These are phyloP conservation scores for Didymella keratinophila DNA, from an alignment of 2,329 filamentous ascomycete genomes.

Conservation along the genomic window DNA sequence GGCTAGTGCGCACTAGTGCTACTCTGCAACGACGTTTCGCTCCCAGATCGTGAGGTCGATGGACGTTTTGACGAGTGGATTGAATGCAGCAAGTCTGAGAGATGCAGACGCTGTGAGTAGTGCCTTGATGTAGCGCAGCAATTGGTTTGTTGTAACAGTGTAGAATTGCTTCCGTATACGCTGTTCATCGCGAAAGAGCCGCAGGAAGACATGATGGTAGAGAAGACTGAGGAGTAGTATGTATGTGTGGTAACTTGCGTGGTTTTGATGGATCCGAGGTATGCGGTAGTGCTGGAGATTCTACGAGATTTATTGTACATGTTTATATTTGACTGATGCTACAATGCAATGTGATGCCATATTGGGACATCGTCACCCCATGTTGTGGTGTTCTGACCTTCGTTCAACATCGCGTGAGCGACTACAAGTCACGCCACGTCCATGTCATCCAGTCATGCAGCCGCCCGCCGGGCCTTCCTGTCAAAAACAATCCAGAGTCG, in stretches of 20 bases:
- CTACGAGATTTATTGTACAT: conserved; percentile 17
- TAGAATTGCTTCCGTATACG: conserved; percentile 25
- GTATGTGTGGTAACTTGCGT: not conserved
- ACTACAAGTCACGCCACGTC: conserved; percentile 25
- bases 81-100: conserved; percentile 16
- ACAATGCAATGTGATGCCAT: conserved; percentile 21
- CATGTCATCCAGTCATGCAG: conserved; percentile 16
- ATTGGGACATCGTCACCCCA: conserved; percentile 16
- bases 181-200: conserved; percentile 22
- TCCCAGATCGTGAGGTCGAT: conserved; percentile 1
- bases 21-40: not conserved
- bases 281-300: conserved; percentile 10
- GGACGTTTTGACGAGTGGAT: conserved; percentile 5
- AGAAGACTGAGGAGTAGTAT: not conserved
- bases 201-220: conserved; percentile 15
- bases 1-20: conserved; percentile 7
- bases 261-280: not conserved
- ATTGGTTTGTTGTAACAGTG: conserved; percentile 20
- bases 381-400: conserved; percentile 18
- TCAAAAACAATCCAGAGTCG: not conserved
- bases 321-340: conserved; percentile 7
- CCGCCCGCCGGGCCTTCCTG: conserved; percentile 1
- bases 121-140: conserved; percentile 17
- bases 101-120: conserved; percentile 24
- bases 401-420: conserved; percentile 17